phyloP scores from a whole-genome alignment of 306 rosid species.

The Castanopsis chinensis region DNA sequence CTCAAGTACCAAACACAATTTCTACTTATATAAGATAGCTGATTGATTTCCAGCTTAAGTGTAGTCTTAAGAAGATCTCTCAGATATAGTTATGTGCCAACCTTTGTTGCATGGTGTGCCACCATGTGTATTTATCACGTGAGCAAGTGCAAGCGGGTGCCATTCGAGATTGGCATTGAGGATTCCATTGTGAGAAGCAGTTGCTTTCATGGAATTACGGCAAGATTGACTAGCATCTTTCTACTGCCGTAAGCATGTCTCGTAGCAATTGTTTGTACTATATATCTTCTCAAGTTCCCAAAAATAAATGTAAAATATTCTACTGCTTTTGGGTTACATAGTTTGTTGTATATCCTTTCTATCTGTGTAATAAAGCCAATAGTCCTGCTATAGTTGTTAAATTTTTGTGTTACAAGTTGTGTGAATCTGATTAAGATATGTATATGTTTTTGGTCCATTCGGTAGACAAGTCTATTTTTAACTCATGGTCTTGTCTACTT shows the following conservation, averaged over 20 bases:
- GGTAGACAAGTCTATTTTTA: too few species aligned
- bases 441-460: neutral
- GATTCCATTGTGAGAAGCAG: conserved; percentile 25
- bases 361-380: conserved; percentile 6
- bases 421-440: neutral
- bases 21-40: conserved; percentile 14
- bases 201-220: conserved; percentile 19
- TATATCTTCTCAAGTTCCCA: conserved; percentile 16
- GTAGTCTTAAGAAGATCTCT: conserved; percentile 28
- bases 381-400: neutral
- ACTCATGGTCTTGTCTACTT: neutral
- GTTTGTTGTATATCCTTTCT: conserved; percentile 5
- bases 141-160: conserved; percentile 35
- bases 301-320: conserved; percentile 32
- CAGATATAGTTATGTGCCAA: conserved; percentile 31
- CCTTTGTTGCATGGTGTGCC: conserved; percentile 25
- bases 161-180: conserved; percentile 30
- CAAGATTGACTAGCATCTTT: conserved; percentile 29
- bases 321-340: neutral
- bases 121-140: conserved; percentile 20
- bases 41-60: conserved; percentile 26
- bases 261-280: conserved; percentile 23
- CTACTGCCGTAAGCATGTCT: conserved; percentile 27
- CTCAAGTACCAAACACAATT: conserved; percentile 14
- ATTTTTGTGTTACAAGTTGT: neutral